Conservation (phyloP, 2,329 filamentous ascomycete species). For the Fusarium brevicatenulatum region DNA sequence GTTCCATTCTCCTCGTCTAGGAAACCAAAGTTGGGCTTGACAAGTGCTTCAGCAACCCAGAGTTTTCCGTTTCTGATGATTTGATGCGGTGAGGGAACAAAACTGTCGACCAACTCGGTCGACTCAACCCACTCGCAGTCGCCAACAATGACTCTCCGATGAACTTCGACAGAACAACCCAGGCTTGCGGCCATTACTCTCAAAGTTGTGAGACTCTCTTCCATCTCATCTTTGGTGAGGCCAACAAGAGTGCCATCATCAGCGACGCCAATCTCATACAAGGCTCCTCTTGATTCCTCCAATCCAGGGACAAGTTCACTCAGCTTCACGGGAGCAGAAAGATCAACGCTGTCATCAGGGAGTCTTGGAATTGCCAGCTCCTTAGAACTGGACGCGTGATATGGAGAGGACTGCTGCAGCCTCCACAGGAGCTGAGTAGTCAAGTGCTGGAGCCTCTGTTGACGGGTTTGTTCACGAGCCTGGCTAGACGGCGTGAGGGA, state of each 20-base stretch:
- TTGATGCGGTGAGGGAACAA: slow-evolving; percentile 34
- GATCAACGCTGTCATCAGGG: slow-evolving; percentile 68
- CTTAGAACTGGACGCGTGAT: slow-evolving; percentile 82
- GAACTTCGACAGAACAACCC: slow-evolving; percentile 84
- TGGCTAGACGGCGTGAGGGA: slow-evolving; percentile 65
- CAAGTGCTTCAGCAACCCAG: slow-evolving; percentile 89
- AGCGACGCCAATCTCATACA: slow-evolving; percentile 96
- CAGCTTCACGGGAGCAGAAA: slow-evolving; percentile 59
- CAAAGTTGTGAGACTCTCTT: slow-evolving; percentile 87
- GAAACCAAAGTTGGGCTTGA: slow-evolving; percentile 75
- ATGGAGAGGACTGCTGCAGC: slow-evolving; percentile 91
- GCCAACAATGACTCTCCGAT: slow-evolving; percentile 85
- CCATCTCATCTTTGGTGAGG: slow-evolving; percentile 87
- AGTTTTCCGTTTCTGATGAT: slow-evolving; percentile 63
- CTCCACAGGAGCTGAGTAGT: slow-evolving; percentile 97
- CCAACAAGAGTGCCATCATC: slow-evolving; percentile 94
- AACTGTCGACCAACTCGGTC: slow-evolving; percentile 45
- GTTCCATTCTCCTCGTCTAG: slow-evolving; percentile 14
- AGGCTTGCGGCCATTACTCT: slow-evolving; percentile 92
- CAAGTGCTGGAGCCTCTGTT: slow-evolving; percentile 86
- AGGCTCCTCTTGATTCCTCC: slow-evolving; percentile 89
- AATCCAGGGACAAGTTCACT: slow-evolving; percentile 77
- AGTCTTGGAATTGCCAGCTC: slow-evolving; percentile 80
- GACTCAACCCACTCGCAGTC: slow-evolving; percentile 78
- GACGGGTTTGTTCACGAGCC: slow-evolving; percentile 81